phyloP scores from a whole-genome alignment of 169 alveolate genomes.

The Plasmodium cynomolgi region DNA sequence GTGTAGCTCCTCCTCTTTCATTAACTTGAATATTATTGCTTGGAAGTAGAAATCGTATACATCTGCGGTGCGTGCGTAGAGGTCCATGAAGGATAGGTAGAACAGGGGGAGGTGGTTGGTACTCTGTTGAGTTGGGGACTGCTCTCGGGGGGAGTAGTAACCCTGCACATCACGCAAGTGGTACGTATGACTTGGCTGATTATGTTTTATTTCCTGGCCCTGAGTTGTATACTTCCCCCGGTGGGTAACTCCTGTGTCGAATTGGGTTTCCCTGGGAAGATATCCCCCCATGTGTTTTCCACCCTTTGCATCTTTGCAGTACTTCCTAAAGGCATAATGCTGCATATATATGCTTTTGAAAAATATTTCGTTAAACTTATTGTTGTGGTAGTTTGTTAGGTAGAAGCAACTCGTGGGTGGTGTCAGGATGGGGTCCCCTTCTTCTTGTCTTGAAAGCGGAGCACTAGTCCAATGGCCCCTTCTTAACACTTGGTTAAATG shows the following conservation, averaged over 20 bases:
- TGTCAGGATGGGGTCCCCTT: not conserved
- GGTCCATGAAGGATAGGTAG: constrained; percentile 22
- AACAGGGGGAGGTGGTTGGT: constrained; percentile 8
- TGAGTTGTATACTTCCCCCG: too few relatives aligned
- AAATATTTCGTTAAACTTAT: constrained; percentile 14
- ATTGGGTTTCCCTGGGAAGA: not conserved
- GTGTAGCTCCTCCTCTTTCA: constrained; percentile 32
- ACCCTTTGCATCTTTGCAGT: not conserved
- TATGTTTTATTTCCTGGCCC: not conserved
- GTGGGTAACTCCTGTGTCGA: not conserved
- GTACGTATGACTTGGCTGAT: not conserved
- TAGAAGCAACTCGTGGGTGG: constrained; percentile 2
- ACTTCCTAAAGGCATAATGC: not conserved
- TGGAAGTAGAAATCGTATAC: constrained; percentile 65
- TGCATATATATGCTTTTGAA: constrained; percentile 25
- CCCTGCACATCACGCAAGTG: not conserved
- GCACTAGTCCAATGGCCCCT: not conserved
- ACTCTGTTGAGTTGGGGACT: not conserved
- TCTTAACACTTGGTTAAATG: not conserved
- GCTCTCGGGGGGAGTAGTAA: not conserved
- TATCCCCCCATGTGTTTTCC: not conserved
- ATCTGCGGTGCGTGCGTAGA: constrained; percentile 35
- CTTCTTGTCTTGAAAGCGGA: not conserved
- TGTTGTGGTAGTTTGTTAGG: constrained; percentile 10
- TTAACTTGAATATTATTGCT: constrained; percentile 13